Base-by-base conservation (phyloP, 2,329 filamentous ascomycete genomes). In the Pseudopyricularia javanii region DNA sequence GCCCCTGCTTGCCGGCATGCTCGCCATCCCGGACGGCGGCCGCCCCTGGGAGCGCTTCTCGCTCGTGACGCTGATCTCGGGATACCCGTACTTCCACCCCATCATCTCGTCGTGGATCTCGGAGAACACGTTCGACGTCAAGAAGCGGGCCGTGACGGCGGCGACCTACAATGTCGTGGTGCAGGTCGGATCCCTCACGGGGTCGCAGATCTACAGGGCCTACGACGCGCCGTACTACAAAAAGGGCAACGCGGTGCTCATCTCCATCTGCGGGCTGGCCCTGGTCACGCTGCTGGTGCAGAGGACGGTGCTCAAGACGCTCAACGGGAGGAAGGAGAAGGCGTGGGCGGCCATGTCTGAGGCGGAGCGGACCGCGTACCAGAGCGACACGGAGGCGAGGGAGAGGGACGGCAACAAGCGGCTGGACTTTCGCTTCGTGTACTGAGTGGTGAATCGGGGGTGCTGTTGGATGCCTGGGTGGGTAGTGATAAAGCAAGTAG, bases 141-240 rank as follows among this genome's bases (percentile, higher is more conserved):
- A 74, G 60, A 75, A 74, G 58, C 63, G 73, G 45, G 71, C 72
- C 5, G 66, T 76, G 28, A 68, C 73, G 0, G 72, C 73, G 1
- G 71, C 72, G 0, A 72, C 70, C 1, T 74, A 74, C 60, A 74
- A 73, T 56, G 70, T 74, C 1, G 68, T 73, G 26, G 70, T 74
- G 0, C 72, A 74, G 55, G 60, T 74, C 20, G 72, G 71, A 34
- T 70, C 68, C 15, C 62, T 74, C 9, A 62, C 69, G 30, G 64
- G 68, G 14, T 65, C 61, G 43, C 69, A 79, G 57, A 75, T 79
- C 54, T 79, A 79, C 57, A 69, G 74, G 17, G 59, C 61, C 2
- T 68, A 72, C 53, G 79, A 82, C 53, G 68, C 69, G 6, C 78
- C 79, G 0, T 74, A 76, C 58, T 83, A 81, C 61, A 74, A 76